phyloP scores from a whole-genome alignment of 345 rosid species.

The Gossypium herbaceum region DNA sequence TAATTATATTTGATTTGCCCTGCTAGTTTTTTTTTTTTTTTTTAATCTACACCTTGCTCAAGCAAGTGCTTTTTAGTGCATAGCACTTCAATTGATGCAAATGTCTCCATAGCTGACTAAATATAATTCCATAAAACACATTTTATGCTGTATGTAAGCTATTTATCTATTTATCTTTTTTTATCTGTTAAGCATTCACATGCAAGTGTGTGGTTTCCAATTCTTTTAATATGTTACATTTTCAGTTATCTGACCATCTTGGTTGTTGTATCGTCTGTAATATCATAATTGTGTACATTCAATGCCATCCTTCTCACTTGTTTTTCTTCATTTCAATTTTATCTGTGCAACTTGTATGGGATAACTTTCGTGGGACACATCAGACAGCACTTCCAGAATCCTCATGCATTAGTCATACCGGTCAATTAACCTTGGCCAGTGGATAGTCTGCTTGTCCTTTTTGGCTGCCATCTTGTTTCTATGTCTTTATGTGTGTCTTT shows the following conservation, averaged over 20 bases:
- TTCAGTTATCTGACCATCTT: not conserved
- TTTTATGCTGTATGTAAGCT: not conserved
- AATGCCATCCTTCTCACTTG: not conserved
- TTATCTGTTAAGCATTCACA: not conserved
- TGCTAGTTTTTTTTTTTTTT: not conserved
- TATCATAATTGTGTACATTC: not conserved
- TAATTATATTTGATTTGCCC: not conserved
- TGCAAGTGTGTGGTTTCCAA: not conserved
- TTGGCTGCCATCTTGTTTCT: not conserved
- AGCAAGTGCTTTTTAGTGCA: not conserved
- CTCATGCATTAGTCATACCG: not conserved
- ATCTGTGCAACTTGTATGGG: not conserved
- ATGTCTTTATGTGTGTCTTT: not conserved
- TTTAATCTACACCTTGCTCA: not conserved
- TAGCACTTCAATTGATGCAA: not conserved
- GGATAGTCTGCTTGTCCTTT: not conserved
- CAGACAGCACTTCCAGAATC: not conserved
- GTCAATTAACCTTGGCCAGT: not conserved
- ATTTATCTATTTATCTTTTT: not conserved
- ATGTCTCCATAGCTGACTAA: not conserved
- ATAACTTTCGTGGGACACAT: not conserved
- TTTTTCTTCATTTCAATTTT: not conserved
- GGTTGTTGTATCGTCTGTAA: not conserved
- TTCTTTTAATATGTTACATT: conserved; percentile 3
- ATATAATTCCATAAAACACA: not conserved